Conservation (phyloP, 345 rosid genomes). For the Microcos paniculata region DNA sequence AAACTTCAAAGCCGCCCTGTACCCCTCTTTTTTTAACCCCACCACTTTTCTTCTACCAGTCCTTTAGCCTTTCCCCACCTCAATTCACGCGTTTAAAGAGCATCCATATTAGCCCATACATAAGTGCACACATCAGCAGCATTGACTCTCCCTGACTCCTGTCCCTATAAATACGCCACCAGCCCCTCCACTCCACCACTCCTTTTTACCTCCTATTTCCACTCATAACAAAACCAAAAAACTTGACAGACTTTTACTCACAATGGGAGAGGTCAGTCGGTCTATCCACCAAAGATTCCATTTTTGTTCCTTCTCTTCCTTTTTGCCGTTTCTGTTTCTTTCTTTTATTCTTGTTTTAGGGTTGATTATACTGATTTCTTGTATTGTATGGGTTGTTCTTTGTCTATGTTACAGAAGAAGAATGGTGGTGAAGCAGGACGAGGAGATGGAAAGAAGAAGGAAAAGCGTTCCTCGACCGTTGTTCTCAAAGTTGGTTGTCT, state of each 20-base stretch:
- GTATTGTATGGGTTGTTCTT: not conserved
- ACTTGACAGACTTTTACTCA: not conserved
- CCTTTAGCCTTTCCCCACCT: not conserved
- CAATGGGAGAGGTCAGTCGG: slow-evolving; percentile 37
- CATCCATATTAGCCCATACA: not conserved
- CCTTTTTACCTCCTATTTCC: slow-evolving; percentile 1
- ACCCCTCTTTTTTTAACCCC: not conserved
- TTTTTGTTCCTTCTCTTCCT: not conserved
- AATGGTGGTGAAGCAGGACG: slow-evolving; percentile 31
- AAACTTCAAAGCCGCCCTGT: no score
- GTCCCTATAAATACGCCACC: slow-evolving; percentile 9
- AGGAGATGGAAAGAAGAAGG: slow-evolving; percentile 26
- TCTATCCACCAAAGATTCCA: not conserved
- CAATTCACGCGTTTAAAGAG: slow-evolving; percentile 1
- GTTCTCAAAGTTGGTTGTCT: slow-evolving; percentile 78
- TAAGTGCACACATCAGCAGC: not conserved
- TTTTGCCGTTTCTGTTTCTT: not conserved
- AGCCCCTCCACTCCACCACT: not conserved
- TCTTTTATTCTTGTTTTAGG: not conserved
- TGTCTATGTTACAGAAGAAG: slow-evolving; percentile 15
- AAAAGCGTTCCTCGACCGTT: slow-evolving; percentile 30
- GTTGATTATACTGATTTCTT: not conserved
- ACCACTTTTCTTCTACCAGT: not conserved
- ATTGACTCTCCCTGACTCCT: not conserved
- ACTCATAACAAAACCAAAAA: not conserved